Evolutionary conservation across 768 basidiomycete species (phyloP), one percentile per base, ranked within the genome.

Genomic region (Nidularia pulvinata): DNA sequence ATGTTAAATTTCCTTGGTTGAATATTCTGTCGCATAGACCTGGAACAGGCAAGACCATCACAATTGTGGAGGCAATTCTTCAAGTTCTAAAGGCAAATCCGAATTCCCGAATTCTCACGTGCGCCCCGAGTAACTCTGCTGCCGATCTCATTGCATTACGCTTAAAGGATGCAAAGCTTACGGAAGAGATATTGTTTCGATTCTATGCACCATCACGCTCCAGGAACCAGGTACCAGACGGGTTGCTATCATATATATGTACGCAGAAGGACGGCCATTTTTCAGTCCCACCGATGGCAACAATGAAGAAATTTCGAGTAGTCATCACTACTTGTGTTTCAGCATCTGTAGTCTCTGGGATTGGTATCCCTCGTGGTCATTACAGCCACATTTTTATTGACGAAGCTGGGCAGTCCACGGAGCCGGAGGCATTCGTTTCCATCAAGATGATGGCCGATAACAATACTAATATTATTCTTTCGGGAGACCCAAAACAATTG

Each of bases 371-470:
- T 0, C 70, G 77, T 1, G 87, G 88, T 0, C 82, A 88, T 62
- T 90, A 82, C 62, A 77, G 72, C 7, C 85, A 89, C 55, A 83
- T 90, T 11, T 85, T 89, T 61, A 66, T 87, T 7, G 87, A 90
- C 57, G 87, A 90, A 61, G 87, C 86, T 0, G 87, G 85, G 0
- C 87, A 90, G 59, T 85, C 86, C 2, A 84, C 82, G 0, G 88
- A 90, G 63, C 84, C 86, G 0, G 87, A 89, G 62, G 74, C 75
- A 0, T 83, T 87, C 66, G 75, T 87, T 13, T 69, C 81, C 0
- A 79, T 89, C 67, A 84, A 84, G 68, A 82, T 80, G 1, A 73
- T 87, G 65, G 80, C 83, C 0, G 73, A 79, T 51, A 63, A 62
- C 4, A 51, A 59, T 0, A 89, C 87, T 0, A 85, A 82, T 47